Percentiles rank a stretch among this genome's conserved stretches.
Evolutionary conservation across 805 yeast genomes (phyloP).

Genomic region (Spathaspora passalidarum): DNA sequence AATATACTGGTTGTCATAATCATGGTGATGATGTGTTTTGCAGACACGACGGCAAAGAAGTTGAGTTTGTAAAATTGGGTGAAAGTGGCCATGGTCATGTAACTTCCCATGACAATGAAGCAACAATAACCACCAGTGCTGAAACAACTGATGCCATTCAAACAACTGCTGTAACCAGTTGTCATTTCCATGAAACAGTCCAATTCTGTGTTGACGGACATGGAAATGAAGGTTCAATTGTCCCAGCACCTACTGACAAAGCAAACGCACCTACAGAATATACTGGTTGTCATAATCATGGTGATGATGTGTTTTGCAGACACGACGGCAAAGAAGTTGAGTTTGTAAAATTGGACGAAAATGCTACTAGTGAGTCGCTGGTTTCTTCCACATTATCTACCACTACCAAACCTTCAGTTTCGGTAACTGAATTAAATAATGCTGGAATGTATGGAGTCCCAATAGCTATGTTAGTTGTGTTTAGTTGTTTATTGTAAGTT

Average conservation of each 20-base stretch:
- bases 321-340: constrained; percentile 15
- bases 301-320: constrained; percentile 15
- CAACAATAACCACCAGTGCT: too few relatives aligned
- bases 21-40: constrained; percentile 18
- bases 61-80: constrained; percentile 12
- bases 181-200: constrained; percentile 19
- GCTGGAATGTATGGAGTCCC: too few relatives aligned
- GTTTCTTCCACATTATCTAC: too few relatives aligned
- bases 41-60: constrained; percentile 14
- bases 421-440: too few relatives aligned
- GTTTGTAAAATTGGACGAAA: constrained; percentile 11
- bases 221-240: constrained; percentile 21
- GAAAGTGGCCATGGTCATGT: constrained; percentile 4
- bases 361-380: too few relatives aligned
- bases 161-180: constrained; percentile 11
- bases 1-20: constrained; percentile 18
- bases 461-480: too few relatives aligned
- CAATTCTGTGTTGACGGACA: constrained; percentile 18
- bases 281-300: constrained; percentile 21
- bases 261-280: constrained; percentile 12
- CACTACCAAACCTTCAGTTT: too few relatives aligned
- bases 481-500: too few relatives aligned
- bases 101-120: too few relatives aligned
- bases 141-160: background rate
- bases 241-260: constrained; percentile 17